Conservation (phyloP, 495 filamentous ascomycete genomes). For the Friedmanniomyces simplex region DNA sequence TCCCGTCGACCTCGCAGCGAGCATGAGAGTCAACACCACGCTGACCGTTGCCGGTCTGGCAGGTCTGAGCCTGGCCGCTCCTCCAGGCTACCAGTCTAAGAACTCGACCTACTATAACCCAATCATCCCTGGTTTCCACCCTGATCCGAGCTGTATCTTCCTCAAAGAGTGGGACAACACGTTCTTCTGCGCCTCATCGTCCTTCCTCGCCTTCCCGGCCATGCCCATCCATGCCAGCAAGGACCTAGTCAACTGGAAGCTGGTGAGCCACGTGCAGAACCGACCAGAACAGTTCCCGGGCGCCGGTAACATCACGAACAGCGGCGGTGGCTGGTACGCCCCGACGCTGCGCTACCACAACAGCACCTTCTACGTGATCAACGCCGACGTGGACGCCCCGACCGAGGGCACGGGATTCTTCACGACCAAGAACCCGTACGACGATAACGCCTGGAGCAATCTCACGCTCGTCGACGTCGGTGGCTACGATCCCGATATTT, state of each 20-base stretch:
- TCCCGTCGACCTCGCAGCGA: neutral
- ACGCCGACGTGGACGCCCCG: neutral
- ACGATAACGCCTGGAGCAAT: slow-evolving; percentile 9
- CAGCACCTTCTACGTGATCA: slow-evolving; percentile 26
- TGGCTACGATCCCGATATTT: slow-evolving; percentile 1
- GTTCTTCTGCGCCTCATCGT: slow-evolving; percentile 44
- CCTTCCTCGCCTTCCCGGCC: slow-evolving; percentile 45
- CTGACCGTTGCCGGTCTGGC: neutral
- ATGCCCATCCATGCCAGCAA: slow-evolving; percentile 44
- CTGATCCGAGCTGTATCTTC: slow-evolving; percentile 46
- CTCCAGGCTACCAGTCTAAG: neutral
- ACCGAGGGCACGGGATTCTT: neutral
- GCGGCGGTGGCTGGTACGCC: slow-evolving; percentile 23
- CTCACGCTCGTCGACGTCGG: neutral
- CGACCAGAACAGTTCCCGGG: slow-evolving; percentile 20
- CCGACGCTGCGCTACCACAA: slow-evolving; percentile 22
- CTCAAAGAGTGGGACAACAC: slow-evolving; percentile 34
- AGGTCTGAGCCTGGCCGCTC: neutral
- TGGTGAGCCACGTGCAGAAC: slow-evolving; percentile 33
- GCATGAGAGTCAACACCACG: neutral
- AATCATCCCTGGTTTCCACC: slow-evolving; percentile 36
- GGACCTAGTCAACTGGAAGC: slow-evolving; percentile 43
- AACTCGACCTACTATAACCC: slow-evolving; percentile 3
- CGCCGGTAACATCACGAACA: slow-evolving; percentile 12
- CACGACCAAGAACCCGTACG: slow-evolving; percentile 21